Base-by-base conservation (phyloP, 331 rosid genomes). In the Quercus phellos region DNA sequence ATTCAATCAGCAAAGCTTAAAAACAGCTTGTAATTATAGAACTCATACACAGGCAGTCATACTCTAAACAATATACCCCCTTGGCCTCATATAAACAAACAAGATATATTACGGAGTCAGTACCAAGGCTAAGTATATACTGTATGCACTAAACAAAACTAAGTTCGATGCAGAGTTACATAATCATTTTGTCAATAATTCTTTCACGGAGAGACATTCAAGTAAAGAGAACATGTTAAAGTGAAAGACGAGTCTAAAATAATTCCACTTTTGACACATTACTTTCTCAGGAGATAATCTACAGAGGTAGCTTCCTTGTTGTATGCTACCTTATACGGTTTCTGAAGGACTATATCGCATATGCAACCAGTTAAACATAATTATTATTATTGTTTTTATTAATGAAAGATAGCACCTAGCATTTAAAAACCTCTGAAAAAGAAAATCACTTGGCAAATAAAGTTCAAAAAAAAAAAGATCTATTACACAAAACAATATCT, bases 41-140 rank as follows among this genome's bases (percentile, higher is more conserved):
- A 77, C 59, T 17, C 42, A 53, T 70, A 14, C 73, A 81, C 51
- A 7, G 51, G 71, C 19, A 66, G 26, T 34, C 71, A 34, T 66
- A 11, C 21, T 30, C 43, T 61, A 61, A 61, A 27, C 8, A 61
- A 5, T 26, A 32, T 61, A 61, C 38, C 42, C 16, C 11, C 34
- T 56, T 60, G 67, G 5, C 67, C 35, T 60, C 67, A 12, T 13
- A 61, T 61, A 29, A 14, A 18, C 63, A 72, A 72, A 56, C 24
- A 43, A 76, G 30, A 16, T 70, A 55, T 60, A 32, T 50, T 6
- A 19, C 46, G 50, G 74, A 76, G 60, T 50, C 43, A 75, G 53
- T 42, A 63, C 56, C 12, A 72, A 73, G 72, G 68, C 12, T 19
- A 24, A 35, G 16, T 66, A 4, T 34, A 46, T 18, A 34, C 55